Base-by-base conservation (phyloP, 2,329 filamentous ascomycete genomes). In the Juglanconis oblonga region DNA sequence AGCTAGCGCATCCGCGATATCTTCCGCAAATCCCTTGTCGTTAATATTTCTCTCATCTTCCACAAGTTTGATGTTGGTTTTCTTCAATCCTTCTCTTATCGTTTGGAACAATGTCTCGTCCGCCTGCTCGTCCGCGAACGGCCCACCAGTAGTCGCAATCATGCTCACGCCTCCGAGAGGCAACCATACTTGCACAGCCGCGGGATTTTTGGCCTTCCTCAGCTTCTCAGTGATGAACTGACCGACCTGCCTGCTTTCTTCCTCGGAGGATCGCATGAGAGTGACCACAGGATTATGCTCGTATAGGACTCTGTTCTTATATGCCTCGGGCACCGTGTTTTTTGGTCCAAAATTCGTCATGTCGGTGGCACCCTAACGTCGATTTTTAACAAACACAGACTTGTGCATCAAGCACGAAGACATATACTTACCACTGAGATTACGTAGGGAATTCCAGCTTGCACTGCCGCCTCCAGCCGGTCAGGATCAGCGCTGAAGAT, bases 221-320 rank as follows among this genome's bases (percentile, higher is more conserved):
- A 90, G 71, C 67, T 86, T 87, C 10, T 70, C 67, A 1, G 77
- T 80, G 47, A 90, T 82, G 54, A 84, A 83, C 1, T 69, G 66
- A 1, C 82, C 87, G n/a, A 90, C 77, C 48, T 75, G 68, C 31
- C 59, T 65, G 62, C 81, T 84, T 67, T 91, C 87, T 1, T 81
- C 77, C n/a, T 71, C 66, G 0, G 77, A 85, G 0, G 87, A 87
- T 29, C 88, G 75, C 79, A 91, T 84, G 36, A 91, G 67, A 0
- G 88, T 91, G 0, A 90, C 83, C 0, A 80, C 79, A 0, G 85
- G 79, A 67, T 90, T 91, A 68, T 91, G 88, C 67, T 85, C 81
- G 65, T 83, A 80, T n/a, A 89, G 70, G 24, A 76, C 76, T 35
- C 86, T 76, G 2, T 71, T 67, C 3, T 69, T 67, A 64, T 84